Evolutionary conservation across 2,329 filamentous ascomycete genomes (phyloP).

Genomic region (Arthrobotrys sphaeroides): DNA sequence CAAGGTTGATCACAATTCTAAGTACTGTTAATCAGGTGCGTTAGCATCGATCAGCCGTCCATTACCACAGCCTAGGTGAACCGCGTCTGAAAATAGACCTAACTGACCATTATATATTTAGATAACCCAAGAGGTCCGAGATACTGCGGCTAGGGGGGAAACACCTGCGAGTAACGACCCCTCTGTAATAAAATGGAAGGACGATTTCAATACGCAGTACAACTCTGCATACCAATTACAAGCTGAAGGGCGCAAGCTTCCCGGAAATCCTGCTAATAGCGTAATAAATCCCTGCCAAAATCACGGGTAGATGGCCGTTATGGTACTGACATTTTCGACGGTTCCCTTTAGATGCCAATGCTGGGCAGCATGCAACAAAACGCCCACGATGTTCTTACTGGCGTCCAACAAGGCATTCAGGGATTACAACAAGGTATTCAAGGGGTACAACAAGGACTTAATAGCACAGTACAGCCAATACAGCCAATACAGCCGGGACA

Average conservation of each 20-base stretch:
- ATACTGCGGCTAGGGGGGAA: neutral
- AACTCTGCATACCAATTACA: neutral
- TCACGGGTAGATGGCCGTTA: neutral
- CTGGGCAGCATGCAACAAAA: neutral
- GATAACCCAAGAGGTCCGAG: neutral
- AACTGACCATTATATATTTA: neutral
- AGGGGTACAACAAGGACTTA: no score
- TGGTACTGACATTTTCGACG: neutral
- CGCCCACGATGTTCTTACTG: neutral
- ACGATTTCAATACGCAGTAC: conserved; percentile 2
- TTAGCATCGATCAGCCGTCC: neutral
- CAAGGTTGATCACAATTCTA: neutral
- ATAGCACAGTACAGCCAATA: no score
- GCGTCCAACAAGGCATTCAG: neutral
- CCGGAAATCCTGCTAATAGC: neutral
- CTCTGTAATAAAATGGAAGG: neutral
- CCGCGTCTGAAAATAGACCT: no score
- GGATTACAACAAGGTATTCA: no score
- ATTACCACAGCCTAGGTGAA: no score
- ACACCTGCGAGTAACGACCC: neutral
- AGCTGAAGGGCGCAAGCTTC: neutral
- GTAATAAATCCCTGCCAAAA: neutral
- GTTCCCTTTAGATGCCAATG: neutral
- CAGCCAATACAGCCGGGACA: no score
- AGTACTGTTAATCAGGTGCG: neutral